A percentile compares a stretch with the other conserved stretches of the same genome.
Evolutionary conservation across 257 asterid species (phyloP).

Genomic region (Cordia subcordata): DNA sequence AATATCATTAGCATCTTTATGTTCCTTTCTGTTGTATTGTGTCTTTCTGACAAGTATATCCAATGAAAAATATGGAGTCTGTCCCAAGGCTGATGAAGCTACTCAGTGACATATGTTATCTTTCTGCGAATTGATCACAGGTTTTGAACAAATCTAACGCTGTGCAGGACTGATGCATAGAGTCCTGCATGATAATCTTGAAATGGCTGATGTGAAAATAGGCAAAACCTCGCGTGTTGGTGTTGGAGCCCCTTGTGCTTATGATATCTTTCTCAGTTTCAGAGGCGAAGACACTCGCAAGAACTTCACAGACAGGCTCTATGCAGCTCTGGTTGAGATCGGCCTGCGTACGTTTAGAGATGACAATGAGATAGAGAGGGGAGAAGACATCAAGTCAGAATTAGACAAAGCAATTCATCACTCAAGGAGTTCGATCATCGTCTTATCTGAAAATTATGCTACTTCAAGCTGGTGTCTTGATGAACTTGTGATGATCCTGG

Average conservation of each 20-base stretch:
- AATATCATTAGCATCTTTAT: too few relatives aligned
- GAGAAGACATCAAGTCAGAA: slow-evolving; percentile 16
- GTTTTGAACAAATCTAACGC: not conserved
- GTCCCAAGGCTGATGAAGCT: too few relatives aligned
- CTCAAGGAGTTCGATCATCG: slow-evolving; percentile 15
- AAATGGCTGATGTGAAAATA: not conserved
- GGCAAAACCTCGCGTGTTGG: not conserved
- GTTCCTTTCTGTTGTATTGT: too few relatives aligned
- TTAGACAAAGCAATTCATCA: slow-evolving; percentile 16
- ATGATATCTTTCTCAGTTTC: slow-evolving; percentile 20
- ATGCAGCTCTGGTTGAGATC: slow-evolving; percentile 14
- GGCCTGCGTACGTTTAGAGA: slow-evolving; percentile 19
- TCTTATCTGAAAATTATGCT: slow-evolving; percentile 17
- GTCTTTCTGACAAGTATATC: too few relatives aligned
- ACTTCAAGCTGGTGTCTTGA: slow-evolving; percentile 26
- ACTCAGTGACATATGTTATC: too few relatives aligned
- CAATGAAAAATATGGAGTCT: too few relatives aligned
- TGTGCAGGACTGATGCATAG: not conserved
- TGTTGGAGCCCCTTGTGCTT: slow-evolving; percentile 1
- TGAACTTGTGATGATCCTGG: slow-evolving; percentile 17
- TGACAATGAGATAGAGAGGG: slow-evolving; percentile 19
- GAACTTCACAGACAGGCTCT: slow-evolving; percentile 21
- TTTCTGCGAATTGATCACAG: too few relatives aligned
- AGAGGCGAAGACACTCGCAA: slow-evolving; percentile 22
- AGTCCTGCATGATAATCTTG: not conserved